These are phyloP conservation scores for Starmerella ratchasimensis DNA, from an alignment of 805 yeast species.

Conservation along the genomic window DNA sequence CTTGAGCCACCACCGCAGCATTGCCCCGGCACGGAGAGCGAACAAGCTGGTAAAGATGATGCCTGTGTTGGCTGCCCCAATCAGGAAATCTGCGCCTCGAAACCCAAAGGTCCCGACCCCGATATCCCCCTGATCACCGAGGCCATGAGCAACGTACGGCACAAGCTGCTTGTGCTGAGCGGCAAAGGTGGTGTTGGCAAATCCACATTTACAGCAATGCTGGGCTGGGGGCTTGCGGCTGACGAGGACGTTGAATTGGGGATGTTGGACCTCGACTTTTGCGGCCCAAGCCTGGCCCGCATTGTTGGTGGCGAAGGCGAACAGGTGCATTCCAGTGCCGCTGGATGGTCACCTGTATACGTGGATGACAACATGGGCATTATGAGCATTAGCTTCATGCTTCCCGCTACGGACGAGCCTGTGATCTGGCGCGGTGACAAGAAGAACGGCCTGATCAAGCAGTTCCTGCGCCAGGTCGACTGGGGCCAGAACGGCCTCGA, in stretches of 20 bases:
- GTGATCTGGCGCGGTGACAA: conserved; percentile 97
- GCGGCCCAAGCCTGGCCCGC: conserved; percentile 92
- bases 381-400: conserved; percentile 90
- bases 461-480: conserved; percentile 83
- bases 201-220: conserved; percentile 87
- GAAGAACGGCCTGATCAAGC: conserved; percentile 84
- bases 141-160: conserved; percentile 50
- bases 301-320: conserved; percentile 90
- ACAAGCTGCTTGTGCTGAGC: conserved; percentile 62
- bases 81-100: conserved; percentile 74
- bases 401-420: conserved; percentile 86
- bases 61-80: conserved; percentile 95
- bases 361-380: conserved; percentile 89
- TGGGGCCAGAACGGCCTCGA: conserved; percentile 63
- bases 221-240: conserved; percentile 85
- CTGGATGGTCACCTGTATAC: conserved; percentile 95
- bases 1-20: conserved; percentile 75
- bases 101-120: conserved; percentile 83
- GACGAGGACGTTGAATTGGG: conserved; percentile 76
- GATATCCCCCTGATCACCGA: conserved; percentile 66
- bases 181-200: conserved; percentile 84
- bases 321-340: conserved; percentile 69
- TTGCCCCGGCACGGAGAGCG: conserved; percentile 97
- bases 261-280: conserved; percentile 91
- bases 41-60: conserved; percentile 81